Conservation (phyloP, 306 rosid genomes). For the Sechiopsis laciniata region DNA sequence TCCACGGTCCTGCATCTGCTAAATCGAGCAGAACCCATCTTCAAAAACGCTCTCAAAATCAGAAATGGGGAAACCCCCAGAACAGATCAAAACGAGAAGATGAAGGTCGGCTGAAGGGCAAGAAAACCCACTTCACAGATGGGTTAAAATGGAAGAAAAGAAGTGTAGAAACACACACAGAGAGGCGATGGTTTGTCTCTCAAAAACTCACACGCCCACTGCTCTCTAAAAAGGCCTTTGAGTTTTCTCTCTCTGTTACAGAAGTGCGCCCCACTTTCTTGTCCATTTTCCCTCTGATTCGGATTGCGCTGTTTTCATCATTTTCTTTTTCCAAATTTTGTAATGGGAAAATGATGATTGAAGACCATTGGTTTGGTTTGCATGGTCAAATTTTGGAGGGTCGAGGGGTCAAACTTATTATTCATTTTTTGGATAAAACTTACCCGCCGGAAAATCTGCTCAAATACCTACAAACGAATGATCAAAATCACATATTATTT, state of each 20-base stretch:
- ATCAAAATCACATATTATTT: too few species aligned
- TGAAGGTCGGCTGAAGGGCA: background rate
- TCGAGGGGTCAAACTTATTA: too few species aligned
- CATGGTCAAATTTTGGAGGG: slow-evolving; percentile 5
- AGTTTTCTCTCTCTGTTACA: background rate
- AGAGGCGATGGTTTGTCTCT: background rate
- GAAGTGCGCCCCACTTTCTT: slow-evolving; percentile 19
- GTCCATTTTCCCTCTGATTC: slow-evolving; percentile 22
- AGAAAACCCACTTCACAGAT: slow-evolving; percentile 6
- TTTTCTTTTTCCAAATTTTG: slow-evolving; percentile 6
- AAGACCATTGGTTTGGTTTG: slow-evolving; percentile 10
- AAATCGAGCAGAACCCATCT: slow-evolving; percentile 36
- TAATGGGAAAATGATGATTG: background rate
- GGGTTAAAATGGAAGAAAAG: background rate
- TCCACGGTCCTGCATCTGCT: slow-evolving; percentile 27
- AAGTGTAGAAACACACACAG: background rate
- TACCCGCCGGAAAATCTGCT: too few species aligned
- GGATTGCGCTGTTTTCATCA: slow-evolving; percentile 3
- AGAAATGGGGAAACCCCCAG: background rate
- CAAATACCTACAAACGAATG: too few species aligned
- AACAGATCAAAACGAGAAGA: background rate
- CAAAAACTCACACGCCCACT: slow-evolving; percentile 14
- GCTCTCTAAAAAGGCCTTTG: slow-evolving; percentile 11
- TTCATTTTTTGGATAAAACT: too few species aligned
- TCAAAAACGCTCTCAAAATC: slow-evolving; percentile 23